A percentile compares a stretch with the other conserved stretches of the same genome.
Evolutionary conservation across 371 early-diverging fungal species (phyloP).

Genomic region (Entomophthora muscae): DNA sequence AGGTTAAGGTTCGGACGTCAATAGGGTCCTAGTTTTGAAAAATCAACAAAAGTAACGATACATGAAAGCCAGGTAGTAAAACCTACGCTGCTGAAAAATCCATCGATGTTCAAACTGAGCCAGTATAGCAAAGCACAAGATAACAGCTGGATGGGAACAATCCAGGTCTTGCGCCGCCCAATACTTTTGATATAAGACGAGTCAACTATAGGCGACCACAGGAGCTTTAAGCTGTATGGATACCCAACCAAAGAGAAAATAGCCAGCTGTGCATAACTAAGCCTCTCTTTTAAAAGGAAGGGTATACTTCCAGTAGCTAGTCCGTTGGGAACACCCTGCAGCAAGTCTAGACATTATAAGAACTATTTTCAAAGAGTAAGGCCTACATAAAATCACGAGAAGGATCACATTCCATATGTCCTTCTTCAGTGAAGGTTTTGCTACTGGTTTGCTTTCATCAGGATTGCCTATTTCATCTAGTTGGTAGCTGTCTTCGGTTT

Average conservation of each 20-base stretch:
- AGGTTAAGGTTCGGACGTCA: conserved; percentile 42
- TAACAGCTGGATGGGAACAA: conserved; percentile 86
- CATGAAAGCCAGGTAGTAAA: too few relatives aligned
- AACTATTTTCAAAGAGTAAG: not conserved
- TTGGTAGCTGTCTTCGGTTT: not conserved
- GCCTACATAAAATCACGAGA: conserved; percentile 46
- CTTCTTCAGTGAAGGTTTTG: not conserved
- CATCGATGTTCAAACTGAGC: conserved; percentile 59
- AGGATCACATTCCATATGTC: conserved; percentile 46
- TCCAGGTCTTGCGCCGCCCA: conserved; percentile 93
- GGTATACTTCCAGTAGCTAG: conserved; percentile 83
- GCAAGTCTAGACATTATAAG: conserved; percentile 31
- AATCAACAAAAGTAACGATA: too few relatives aligned
- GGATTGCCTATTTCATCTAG: not conserved
- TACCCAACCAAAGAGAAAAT: conserved; percentile 84
- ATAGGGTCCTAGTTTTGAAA: conserved; percentile 30
- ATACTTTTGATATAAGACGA: conserved; percentile 56
- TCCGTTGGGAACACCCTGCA: conserved; percentile 90
- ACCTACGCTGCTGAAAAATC: conserved; percentile 34
- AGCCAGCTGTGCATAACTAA: conserved; percentile 80
- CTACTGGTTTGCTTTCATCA: not conserved
- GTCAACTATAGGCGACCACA: conserved; percentile 96
- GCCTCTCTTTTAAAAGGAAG: conserved; percentile 75
- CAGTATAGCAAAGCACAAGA: conserved; percentile 54
- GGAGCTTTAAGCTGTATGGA: conserved; percentile 80